Evolutionary conservation across 2,329 filamentous ascomycete genomes (phyloP), one percentile per base, ranked within the genome.

Genomic region (Clonostachys rhizophaga): DNA sequence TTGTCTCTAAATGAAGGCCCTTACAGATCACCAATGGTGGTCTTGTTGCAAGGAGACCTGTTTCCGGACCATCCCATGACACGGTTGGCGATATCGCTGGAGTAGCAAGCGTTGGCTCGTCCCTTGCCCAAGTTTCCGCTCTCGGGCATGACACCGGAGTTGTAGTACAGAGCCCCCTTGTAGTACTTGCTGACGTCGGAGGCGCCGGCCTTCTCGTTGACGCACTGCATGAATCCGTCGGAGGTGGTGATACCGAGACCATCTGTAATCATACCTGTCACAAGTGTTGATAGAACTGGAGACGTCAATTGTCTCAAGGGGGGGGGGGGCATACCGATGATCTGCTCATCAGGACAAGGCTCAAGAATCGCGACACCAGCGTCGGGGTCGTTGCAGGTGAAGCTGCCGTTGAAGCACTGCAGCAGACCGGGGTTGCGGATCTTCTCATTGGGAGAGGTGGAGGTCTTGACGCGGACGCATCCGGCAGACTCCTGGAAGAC

Each of bases 91-190:
- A 58, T 37, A 44, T 58, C 55, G 5, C 50, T 51, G 2, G 48
- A 42, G 39, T 58, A 58, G 48, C 55, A 57, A 34, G 49, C 45
- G n/a, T 53, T 57, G 10, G 55, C 52, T 11, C 46, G 42, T 6
- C 49, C 50, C 11, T 47, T 35, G 14, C 52, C 61, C 17, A 70
- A 56, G 48, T 70, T 65, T 2, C 57, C 57, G 5, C 52, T 53
- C 1, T 52, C 8, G 39, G 54, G 58, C 18, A 70, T 54, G 1
- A 57, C 58, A 35, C 68, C 68, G 0, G 68, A 69, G 54, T 70
- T 71, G 55, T 71, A 71, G 42, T 62, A 56, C 17, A 67, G 55
- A 8, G 68, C 66, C 18, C 62, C 67, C 42, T 59, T 60, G 50
- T 63, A 64, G 52, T 58, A 63, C 14, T 44, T 53, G 20, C 54